Base-by-base conservation (phyloP, 768 basidiomycete species). In the Sporobolomyces phaffii region DNA sequence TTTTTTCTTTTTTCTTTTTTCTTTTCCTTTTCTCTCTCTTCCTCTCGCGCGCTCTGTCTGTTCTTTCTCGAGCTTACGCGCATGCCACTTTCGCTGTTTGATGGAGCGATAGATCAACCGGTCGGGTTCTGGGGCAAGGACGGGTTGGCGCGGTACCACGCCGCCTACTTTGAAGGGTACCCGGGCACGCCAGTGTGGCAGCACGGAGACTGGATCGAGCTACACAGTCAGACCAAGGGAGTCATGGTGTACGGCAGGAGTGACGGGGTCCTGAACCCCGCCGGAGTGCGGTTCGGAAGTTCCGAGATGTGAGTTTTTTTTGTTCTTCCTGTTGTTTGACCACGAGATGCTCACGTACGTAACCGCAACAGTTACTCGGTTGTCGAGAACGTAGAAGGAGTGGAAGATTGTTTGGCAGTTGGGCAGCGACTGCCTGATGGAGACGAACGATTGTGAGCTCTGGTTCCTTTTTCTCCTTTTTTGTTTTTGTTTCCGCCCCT, bases 371-470 rank as follows among this genome's bases (percentile, higher is more conserved):
- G 65, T 47, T 70, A 70, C 41, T 65, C 69, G 29, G 70, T 72
- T 34, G 69, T 74, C 38, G 73, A 74, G 62, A 70, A 73, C 60
- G 62, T 75, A 59, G 69, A 71, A 31, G 65, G 56, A 9, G 65
- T 75, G 17, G 73, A 74, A 33, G 73, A 74, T 47, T 73, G 66
- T 48, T 59, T 76, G 40, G 75, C 73, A 4, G 66, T 76, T 24
- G 74, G 70, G 0, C 75, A 76, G 58, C 70, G 72, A 65, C 41
- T 70, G 0, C 43, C 64, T 2, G 75, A 73, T 40, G 68, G 68
- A 7, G 74, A 76, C 50, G 75, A 76, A 66, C 57, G 75, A 43
- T 73, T 75, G 66, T 69, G 34, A 51, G 68, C 53, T 6, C 29
- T 9, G 20, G 2, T 49, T 26, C n/a, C n/a, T n/a, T n/a, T n/a